Evolutionary conservation across 2,329 filamentous ascomycete species (phyloP), one percentile per base, ranked within the genome.

Genomic region (Dryadomyces quercus-mongolicae): DNA sequence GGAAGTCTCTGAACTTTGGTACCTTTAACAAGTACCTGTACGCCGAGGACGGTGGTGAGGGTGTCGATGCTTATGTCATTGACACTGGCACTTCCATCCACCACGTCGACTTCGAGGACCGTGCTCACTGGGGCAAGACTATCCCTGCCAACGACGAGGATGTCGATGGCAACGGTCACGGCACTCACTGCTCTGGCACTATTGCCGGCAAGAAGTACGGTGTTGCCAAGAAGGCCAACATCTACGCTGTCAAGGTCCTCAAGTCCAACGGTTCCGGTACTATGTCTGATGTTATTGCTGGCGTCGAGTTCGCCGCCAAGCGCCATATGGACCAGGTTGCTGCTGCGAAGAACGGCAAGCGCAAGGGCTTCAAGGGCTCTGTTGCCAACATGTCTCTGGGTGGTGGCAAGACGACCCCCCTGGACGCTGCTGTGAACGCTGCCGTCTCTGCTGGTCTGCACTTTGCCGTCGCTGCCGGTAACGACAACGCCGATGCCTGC

Each of bases 361-460:
- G 83, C 73, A 87, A 97, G 86, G 87, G 86, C 69, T 97, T 96
- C 86, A 97, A 97, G 85, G 93, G 93, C 68, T 95, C 89, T 61
- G 86, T 92, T 67, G 93, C 94, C 76, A 98, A 98, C 84, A 98
- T 98, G 93, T 94, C 88, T 67, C 86, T 98, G 56, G 93, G 93
- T 67, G 93, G 93, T 75, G 93, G 93, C 78, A 97, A 96, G 80
- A 96, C 92, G 58, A 80, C 82, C 62, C 85, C 90, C 65, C 84
- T 98, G 55, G 93, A 98, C 68, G 80, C 86, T 61, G 89, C 90
- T 62, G 92, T 97, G 62, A 93, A 97, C 70, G 92, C 92, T 61
- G 92, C 92, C 60, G 92, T 97, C 64, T 80, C 85, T 56, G 86
- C 85, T 65, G 93, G 93, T 68, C 80, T 98, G 59, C 91, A 98